Conservation (phyloP, 306 rosid species). For the Pterocarpus santalinus region DNA sequence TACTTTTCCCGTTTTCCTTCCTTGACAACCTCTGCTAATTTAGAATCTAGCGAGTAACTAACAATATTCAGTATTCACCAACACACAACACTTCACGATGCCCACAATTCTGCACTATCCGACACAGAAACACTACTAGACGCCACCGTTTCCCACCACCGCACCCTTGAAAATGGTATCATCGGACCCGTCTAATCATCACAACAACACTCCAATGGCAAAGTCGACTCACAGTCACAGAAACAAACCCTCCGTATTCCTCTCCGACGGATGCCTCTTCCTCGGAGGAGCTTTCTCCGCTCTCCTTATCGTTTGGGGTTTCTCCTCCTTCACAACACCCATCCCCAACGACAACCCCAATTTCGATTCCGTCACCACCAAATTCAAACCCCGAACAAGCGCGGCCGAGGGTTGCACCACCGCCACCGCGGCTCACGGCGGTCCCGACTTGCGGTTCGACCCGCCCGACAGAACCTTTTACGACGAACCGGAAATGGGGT, state of each 20-base stretch:
- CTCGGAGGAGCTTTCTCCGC: slow-evolving; percentile 70
- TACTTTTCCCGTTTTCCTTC: neutral
- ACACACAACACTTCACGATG: neutral
- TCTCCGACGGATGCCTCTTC: slow-evolving; percentile 65
- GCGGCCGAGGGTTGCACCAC: neutral
- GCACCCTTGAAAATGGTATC: slow-evolving; percentile 51
- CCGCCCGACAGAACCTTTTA: slow-evolving; percentile 66
- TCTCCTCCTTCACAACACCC: slow-evolving; percentile 56
- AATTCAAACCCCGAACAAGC: neutral
- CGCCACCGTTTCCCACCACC: neutral
- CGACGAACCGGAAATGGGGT: slow-evolving; percentile 69
- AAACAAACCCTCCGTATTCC: slow-evolving; percentile 54
- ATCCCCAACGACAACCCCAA: slow-evolving; percentile 34
- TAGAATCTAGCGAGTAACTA: neutral
- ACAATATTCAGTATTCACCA: too few relatives aligned
- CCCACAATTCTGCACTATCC: neutral
- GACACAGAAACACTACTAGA: neutral
- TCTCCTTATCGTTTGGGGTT: slow-evolving; percentile 66
- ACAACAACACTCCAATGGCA: slow-evolving; percentile 55
- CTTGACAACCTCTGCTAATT: slow-evolving; percentile 9
- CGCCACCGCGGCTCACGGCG: neutral
- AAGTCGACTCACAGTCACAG: slow-evolving; percentile 44
- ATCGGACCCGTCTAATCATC: slow-evolving; percentile 46
- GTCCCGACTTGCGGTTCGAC: slow-evolving; percentile 49
- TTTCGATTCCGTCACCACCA: slow-evolving; percentile 8